Percentiles rank a stretch among this genome's conserved stretches.
These are phyloP conservation scores for Akanthomyces uredinophilus DNA, from an alignment of 2,329 filamentous ascomycete species.

Conservation along the genomic window DNA sequence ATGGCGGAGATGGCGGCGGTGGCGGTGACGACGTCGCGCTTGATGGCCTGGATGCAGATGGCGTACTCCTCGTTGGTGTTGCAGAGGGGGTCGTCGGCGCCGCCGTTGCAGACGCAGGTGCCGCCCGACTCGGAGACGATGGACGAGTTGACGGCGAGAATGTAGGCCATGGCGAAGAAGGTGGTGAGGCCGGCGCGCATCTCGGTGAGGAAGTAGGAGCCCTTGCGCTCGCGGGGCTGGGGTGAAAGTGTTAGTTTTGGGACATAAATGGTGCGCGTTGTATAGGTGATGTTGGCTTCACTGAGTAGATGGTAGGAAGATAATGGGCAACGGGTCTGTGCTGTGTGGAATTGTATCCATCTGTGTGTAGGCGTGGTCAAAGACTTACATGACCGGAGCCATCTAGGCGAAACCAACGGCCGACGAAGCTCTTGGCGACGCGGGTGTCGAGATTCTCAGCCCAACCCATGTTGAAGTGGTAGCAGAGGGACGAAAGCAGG, in stretches of 20 bases:
- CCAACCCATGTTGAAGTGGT: conserved; percentile 39
- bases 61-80: conserved; percentile 51
- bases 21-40: conserved; percentile 76
- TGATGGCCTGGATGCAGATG: conserved; percentile 59
- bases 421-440: conserved; percentile 61
- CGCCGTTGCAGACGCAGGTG: conserved; percentile 65
- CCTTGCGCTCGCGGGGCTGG: conserved; percentile 65
- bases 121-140: conserved; percentile 62
- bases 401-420: conserved; percentile 73
- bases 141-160: conserved; percentile 48
- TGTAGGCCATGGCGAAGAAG: conserved; percentile 61
- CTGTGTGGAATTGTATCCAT: too few species aligned
- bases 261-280: neutral
- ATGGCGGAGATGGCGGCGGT: conserved; percentile 79
- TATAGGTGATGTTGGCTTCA: neutral
- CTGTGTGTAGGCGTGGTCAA: neutral
- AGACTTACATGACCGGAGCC: conserved; percentile 72
- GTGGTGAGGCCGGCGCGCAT: conserved; percentile 77
- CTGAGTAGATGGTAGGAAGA: neutral
- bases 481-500: neutral
- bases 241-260: neutral
- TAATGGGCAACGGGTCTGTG: neutral
- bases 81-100: conserved; percentile 48
- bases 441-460: conserved; percentile 46
- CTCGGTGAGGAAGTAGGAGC: conserved; percentile 76